phyloP scores from a whole-genome alignment of 208 protist species.

The Acanthamoeba castellanii region DNA sequence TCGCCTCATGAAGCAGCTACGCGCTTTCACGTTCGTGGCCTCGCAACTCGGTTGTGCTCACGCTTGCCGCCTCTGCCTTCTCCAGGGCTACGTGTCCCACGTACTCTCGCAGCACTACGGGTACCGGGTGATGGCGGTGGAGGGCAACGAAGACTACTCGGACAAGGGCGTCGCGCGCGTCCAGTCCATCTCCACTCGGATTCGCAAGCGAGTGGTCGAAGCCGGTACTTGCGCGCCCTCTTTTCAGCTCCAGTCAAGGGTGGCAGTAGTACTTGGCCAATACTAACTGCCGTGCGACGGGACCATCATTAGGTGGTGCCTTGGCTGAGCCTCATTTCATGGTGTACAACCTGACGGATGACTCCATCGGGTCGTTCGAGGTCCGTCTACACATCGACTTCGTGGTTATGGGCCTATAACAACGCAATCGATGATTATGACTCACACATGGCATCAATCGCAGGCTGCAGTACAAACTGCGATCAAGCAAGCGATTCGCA shows the following conservation, averaged over 20 bases:
- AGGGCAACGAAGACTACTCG: constrained; percentile 71
- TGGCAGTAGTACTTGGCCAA: neutral
- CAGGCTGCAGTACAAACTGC: constrained; percentile 4
- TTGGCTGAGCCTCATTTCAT: constrained; percentile 64
- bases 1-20: neutral
- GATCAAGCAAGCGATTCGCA: constrained; percentile 32
- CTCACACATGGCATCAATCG: neutral
- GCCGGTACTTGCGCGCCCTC: neutral
- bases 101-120: constrained; percentile 71
- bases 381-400: neutral
- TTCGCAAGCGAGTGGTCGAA: neutral
- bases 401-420: neutral
- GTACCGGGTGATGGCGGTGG: constrained; percentile 56
- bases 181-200: constrained; percentile 23
- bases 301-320: neutral
- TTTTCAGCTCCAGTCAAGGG: neutral
- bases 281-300: too few species aligned
- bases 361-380: constrained; percentile 64
- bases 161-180: constrained; percentile 33
- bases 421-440: neutral
- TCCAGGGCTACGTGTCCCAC: constrained; percentile 61
- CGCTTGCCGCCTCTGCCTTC: neutral
- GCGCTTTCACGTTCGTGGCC: neutral
- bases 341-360: constrained; percentile 52
- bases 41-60: neutral